phyloP scores from a whole-genome alignment of 805 yeast genomes.

The Candida pseudofarinosa region DNA sequence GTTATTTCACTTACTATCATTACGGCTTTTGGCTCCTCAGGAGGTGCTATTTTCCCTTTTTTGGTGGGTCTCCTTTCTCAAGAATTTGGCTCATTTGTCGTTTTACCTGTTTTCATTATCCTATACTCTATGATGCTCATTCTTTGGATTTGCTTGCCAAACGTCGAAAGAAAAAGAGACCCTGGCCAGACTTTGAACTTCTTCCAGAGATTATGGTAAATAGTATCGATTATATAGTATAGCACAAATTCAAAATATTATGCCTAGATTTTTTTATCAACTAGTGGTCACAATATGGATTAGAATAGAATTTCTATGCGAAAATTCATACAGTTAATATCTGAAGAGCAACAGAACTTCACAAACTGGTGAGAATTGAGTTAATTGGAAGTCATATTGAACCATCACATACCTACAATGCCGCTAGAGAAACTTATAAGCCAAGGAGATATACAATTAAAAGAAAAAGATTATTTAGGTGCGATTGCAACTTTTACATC shows the following conservation, averaged over 20 bases:
- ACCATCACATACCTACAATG: slow-evolving; percentile 16
- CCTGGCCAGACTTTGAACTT: slow-evolving; percentile 5
- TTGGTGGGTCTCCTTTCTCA: slow-evolving; percentile 48
- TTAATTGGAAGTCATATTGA: no score
- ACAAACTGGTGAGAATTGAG: no score
- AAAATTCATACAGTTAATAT: no score
- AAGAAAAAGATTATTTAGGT: slow-evolving; percentile 32
- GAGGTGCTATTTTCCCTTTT: slow-evolving; percentile 56
- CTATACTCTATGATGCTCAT: slow-evolving; percentile 30
- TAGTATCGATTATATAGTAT: neutral
- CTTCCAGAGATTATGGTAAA: slow-evolving; percentile 12
- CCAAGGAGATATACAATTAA: slow-evolving; percentile 29
- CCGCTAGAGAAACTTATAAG: slow-evolving; percentile 34
- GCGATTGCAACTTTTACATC: slow-evolving; percentile 41
- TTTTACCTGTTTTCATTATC: slow-evolving; percentile 45
- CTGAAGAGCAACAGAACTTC: no score
- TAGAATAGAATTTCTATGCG: neutral
- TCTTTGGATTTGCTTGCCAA: slow-evolving; percentile 42
- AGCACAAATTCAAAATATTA: no score
- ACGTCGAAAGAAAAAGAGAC: slow-evolving; percentile 15
- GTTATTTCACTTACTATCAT: slow-evolving; percentile 46
- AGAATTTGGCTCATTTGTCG: slow-evolving; percentile 42
- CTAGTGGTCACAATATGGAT: no score
- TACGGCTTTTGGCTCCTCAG: slow-evolving; percentile 55
- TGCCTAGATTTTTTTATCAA: no score